phyloP scores from a whole-genome alignment of 2,329 filamentous ascomycete species.

The Cadophora gregata region DNA sequence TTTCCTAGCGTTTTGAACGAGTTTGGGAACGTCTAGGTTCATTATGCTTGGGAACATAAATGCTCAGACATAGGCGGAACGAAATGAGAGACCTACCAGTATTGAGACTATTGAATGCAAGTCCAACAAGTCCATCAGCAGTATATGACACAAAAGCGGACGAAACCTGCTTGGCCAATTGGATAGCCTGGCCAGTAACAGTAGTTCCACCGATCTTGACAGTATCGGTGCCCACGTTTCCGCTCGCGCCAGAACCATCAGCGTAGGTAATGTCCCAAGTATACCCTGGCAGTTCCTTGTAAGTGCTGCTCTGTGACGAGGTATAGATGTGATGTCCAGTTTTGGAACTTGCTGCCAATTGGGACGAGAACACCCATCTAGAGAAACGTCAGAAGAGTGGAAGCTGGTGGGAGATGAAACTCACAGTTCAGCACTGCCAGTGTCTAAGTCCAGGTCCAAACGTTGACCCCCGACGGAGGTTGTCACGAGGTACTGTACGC shows the following conservation, averaged over 20 bases:
- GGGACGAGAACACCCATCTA: constrained; percentile 44
- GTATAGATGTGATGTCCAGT: constrained; percentile 36
- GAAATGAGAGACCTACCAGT: constrained; percentile 31
- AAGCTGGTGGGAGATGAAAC: constrained; percentile 18
- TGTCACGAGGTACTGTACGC: constrained; percentile 40
- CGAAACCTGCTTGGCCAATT: constrained; percentile 43
- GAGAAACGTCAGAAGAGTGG: background rate
- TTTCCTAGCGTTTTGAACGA: too few species aligned
- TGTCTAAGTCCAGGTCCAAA: constrained; percentile 44
- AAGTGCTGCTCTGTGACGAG: constrained; percentile 38
- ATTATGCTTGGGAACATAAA: too few species aligned
- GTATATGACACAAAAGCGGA: constrained; percentile 42
- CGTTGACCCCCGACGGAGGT: constrained; percentile 40
- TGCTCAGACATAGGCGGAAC: background rate
- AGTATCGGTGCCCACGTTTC: constrained; percentile 44
- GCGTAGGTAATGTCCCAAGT: constrained; percentile 43
- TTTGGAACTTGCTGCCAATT: constrained; percentile 28
- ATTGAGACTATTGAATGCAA: constrained; percentile 51
- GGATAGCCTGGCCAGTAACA: constrained; percentile 42
- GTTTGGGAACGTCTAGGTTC: too few species aligned
- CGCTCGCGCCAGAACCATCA: constrained; percentile 47
- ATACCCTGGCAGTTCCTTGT: constrained; percentile 36
- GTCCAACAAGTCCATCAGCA: constrained; percentile 66
- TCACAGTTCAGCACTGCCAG: constrained; percentile 43
- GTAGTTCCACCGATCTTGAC: constrained; percentile 44